Conservation (phyloP, 306 rosid genomes). For the Nissolia schottii region DNA sequence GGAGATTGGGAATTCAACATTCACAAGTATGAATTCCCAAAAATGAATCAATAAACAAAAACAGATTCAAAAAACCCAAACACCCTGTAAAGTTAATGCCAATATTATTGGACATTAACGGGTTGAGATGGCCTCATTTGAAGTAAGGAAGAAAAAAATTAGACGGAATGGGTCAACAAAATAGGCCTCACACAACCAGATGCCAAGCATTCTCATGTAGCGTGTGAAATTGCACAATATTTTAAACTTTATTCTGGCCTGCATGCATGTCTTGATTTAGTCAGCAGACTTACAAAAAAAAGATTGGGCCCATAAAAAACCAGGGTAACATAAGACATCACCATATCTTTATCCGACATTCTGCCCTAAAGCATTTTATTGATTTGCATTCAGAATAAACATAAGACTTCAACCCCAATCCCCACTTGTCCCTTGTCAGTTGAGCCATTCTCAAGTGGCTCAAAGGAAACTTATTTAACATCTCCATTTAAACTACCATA, state of each 20-base stretch:
- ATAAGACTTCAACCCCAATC: slow-evolving; percentile 5
- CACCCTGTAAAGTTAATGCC: background rate
- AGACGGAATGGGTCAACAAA: background rate
- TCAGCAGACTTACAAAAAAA: background rate
- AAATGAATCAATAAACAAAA: too few species aligned
- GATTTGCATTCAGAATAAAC: background rate
- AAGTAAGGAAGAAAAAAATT: background rate
- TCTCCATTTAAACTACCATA: background rate
- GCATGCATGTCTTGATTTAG: background rate
- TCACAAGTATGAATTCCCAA: background rate
- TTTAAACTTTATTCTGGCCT: background rate
- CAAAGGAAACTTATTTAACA: slow-evolving; percentile 2
- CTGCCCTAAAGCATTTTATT: background rate
- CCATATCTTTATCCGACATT: background rate
- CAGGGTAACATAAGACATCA: background rate
- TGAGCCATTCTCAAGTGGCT: background rate
- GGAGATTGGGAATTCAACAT: background rate
- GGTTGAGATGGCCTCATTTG: background rate
- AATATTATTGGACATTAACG: background rate
- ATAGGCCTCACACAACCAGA: background rate
- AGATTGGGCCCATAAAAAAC: slow-evolving; percentile 19
- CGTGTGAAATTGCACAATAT: background rate
- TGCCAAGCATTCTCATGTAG: background rate
- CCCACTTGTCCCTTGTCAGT: background rate
- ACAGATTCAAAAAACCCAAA: too few species aligned